Base-by-base conservation (phyloP, 1,284 basidiomycete species). In the Ceratobasidium sp. region DNA sequence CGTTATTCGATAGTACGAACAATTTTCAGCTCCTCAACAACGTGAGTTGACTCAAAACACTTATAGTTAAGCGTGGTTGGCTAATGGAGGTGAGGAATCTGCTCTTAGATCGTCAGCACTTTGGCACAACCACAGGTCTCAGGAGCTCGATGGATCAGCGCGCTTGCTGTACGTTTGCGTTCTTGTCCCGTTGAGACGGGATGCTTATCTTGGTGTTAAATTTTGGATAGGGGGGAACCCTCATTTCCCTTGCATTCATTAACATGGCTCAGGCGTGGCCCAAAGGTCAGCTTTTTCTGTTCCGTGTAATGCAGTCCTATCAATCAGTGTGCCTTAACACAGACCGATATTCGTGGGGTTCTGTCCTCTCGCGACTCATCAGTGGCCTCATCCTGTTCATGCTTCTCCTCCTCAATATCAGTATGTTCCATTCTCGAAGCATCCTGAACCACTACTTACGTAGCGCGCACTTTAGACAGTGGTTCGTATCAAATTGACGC, bases 331-430 rank as follows among this genome's bases (percentile, higher is more conserved):
- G 36, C 22, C 1, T 31, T 27, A 7, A 6, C 54, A 24, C 14
- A 71, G 67, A 71, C 45, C 67, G 67, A 41, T 71, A 71, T 24
- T 54, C 67, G 17, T 71, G 67, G 67, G 67, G 67, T 19, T 71
- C 67, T 1, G 67, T 60, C 41, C 6, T 71, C 22, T 71, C 67
- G 1, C 67, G 67, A 19, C 47, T 60, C 17, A 31, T 71, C 15
- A 71, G 50, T 45, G 67, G 67, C 9, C 19, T 50, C 1, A 71
- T 71, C 31, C 31, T 71, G 4, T n/a, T 71, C 4, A 11, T 1
- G 24, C 56, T 71, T 47, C 27, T 71, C 9, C 45, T 71, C 17
- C 2, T 71, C 29, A 71, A 71, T 47, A 33, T 71, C 31, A 45
- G 67, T 71, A 60, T 19, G 67, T 50, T 41, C 33, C 4, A 19